These are phyloP conservation scores for Clitoria ternatea DNA, from an alignment of 306 rosid species.

Conservation along the genomic window DNA sequence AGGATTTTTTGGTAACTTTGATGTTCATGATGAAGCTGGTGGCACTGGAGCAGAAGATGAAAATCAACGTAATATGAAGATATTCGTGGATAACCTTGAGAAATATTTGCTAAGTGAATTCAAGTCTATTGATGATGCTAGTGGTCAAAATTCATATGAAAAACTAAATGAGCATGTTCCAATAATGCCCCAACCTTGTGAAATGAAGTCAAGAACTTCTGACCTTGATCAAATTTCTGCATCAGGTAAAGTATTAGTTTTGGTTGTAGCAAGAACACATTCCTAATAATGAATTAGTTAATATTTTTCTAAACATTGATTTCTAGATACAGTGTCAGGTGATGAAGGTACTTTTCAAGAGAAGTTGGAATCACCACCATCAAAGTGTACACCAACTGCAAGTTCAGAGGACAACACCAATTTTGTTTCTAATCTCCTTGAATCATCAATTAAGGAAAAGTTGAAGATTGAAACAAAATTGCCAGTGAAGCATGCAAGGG, in stretches of 20 bases:
- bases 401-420: neutral
- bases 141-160: neutral
- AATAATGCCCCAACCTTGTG: neutral
- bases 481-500: neutral
- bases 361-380: conserved; percentile 19
- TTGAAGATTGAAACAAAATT: neutral
- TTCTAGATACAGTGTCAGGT: conserved; percentile 4
- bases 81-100: neutral
- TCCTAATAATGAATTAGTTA: neutral
- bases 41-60: neutral
- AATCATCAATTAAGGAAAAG: neutral
- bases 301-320: neutral
- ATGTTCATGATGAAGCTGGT: neutral
- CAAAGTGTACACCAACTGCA: neutral
- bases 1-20: neutral
- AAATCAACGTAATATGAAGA: neutral
- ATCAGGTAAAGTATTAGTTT: conserved; percentile 11
- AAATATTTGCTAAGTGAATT: neutral
- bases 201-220: neutral
- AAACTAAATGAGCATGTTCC: neutral
- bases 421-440: neutral
- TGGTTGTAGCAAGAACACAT: neutral
- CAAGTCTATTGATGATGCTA: neutral
- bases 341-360: conserved; percentile 9
- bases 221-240: neutral